phyloP scores from a whole-genome alignment of 352 stramenopile genomes.

The Phytophthora brassicae region DNA sequence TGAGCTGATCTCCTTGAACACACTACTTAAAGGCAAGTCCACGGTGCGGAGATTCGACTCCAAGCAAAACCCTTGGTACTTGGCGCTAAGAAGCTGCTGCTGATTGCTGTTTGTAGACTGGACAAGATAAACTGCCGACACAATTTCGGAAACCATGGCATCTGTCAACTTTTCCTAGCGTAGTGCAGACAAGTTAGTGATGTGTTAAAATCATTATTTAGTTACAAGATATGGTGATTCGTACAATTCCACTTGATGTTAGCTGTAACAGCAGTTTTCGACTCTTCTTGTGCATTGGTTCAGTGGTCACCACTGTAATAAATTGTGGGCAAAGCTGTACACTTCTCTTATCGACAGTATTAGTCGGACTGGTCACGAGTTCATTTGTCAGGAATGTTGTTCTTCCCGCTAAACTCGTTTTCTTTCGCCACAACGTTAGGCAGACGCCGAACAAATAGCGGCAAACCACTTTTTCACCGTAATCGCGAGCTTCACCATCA shows the following conservation, averaged over 20 bases:
- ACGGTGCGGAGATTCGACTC: constrained; percentile 4
- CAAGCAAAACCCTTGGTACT: constrained; percentile 45
- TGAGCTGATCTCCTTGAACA: constrained; percentile 59
- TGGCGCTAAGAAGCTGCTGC: constrained; percentile 25
- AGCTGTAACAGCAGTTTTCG: constrained; percentile 35
- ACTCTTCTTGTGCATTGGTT: constrained; percentile 26
- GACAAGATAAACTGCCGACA: constrained; percentile 10
- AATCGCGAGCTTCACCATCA: neutral
- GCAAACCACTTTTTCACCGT: neutral
- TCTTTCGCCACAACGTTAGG: constrained; percentile 35
- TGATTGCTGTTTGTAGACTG: neutral
- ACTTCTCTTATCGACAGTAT: neutral
- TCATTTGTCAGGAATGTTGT: constrained; percentile 5
- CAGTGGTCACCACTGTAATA: constrained; percentile 20
- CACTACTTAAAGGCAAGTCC: constrained; percentile 33
- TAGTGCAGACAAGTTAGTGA: neutral
- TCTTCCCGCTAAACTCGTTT: neutral
- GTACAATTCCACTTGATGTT: constrained; percentile 22
- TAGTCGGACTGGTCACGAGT: neutral
- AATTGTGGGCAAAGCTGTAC: constrained; percentile 10
- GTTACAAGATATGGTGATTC: neutral
- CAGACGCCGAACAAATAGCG: constrained; percentile 41
- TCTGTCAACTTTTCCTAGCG: constrained; percentile 23
- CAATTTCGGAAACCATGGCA: constrained; percentile 10
- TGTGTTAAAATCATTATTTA: neutral